Evolutionary conservation across 306 rosid genomes (phyloP).

Genomic region (Prunus mira): DNA sequence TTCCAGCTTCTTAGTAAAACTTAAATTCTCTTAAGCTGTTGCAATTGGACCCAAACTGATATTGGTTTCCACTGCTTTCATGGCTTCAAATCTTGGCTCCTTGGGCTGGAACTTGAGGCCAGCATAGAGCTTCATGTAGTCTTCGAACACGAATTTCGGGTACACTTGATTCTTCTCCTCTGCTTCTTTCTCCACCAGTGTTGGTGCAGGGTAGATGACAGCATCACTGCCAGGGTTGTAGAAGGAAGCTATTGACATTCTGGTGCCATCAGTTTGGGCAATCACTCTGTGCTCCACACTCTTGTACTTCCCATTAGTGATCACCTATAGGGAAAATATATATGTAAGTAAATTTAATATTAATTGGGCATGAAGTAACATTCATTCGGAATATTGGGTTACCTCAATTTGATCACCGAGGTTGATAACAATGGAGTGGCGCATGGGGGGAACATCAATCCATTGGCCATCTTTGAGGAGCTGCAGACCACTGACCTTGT

Average conservation of each 20-base stretch:
- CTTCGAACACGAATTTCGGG: slow-evolving; percentile 86
- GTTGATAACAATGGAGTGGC: slow-evolving; percentile 81
- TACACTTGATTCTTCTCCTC: slow-evolving; percentile 61
- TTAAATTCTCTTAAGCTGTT: slow-evolving; percentile 37
- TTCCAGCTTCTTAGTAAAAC: neutral
- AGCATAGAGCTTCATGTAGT: slow-evolving; percentile 85
- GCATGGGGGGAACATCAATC: slow-evolving; percentile 91
- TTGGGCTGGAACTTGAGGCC: slow-evolving; percentile 69
- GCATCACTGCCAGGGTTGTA: slow-evolving; percentile 92
- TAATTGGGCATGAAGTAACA: neutral
- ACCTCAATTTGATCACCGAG: slow-evolving; percentile 93
- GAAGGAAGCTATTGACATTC: slow-evolving; percentile 95
- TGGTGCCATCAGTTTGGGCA: slow-evolving; percentile 66
- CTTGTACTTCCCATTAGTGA: slow-evolving; percentile 87
- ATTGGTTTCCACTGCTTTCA: slow-evolving; percentile 46
- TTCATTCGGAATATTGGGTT: neutral
- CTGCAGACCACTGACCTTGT: slow-evolving; percentile 89
- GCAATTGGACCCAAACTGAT: slow-evolving; percentile 54
- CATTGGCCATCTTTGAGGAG: slow-evolving; percentile 74
- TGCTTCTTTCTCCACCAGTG: slow-evolving; percentile 59
- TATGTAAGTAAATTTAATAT: neutral
- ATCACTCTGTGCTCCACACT: slow-evolving; percentile 88
- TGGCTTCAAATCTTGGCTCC: slow-evolving; percentile 88
- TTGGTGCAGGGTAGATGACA: slow-evolving; percentile 75
- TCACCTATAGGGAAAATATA: slow-evolving; percentile 40